Conservation (phyloP, 2,329 filamentous ascomycete species). For the Ramichloridium luteum region DNA sequence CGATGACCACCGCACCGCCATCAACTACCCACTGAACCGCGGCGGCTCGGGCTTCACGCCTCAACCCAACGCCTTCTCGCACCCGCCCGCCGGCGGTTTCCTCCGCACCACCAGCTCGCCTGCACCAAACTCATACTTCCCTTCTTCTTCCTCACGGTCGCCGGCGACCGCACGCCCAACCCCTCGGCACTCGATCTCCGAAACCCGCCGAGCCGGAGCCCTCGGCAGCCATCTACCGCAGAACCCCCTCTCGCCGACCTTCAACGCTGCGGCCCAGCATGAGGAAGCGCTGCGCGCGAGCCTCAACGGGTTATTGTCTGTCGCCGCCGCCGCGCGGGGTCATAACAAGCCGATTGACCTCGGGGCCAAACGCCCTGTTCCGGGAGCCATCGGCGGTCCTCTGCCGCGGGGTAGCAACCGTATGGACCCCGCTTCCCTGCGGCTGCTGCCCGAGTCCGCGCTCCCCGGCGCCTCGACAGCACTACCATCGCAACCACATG, state of each 20-base stretch:
- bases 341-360: slow-evolving; percentile 56
- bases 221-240: slow-evolving; percentile 47
- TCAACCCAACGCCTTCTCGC: slow-evolving; percentile 84
- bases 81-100: slow-evolving; percentile 52
- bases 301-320: slow-evolving; percentile 90
- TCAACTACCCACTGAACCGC: slow-evolving; percentile 49
- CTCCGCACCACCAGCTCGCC: slow-evolving; percentile 37
- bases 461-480: slow-evolving; percentile 24
- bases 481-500: slow-evolving; percentile 15
- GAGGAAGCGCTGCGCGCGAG: slow-evolving; percentile 87
- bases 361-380: slow-evolving; percentile 20
- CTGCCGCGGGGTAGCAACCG: slow-evolving; percentile 19
- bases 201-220: slow-evolving; percentile 25
- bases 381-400: slow-evolving; percentile 7
- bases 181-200: slow-evolving; percentile 21
- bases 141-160: slow-evolving; percentile 25
- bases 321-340: slow-evolving; percentile 76
- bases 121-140: slow-evolving; percentile 35
- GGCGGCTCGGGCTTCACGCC: slow-evolving; percentile 56
- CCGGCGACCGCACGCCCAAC: slow-evolving; percentile 15
- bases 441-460: slow-evolving; percentile 48
- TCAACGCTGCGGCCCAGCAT: slow-evolving; percentile 62
- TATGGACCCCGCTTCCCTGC: slow-evolving; percentile 41
- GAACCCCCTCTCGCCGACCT: slow-evolving; percentile 60
- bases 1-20: slow-evolving; percentile 70